Conservation (phyloP, 805 yeast species). For the Tetrapisispora phaffii region DNA sequence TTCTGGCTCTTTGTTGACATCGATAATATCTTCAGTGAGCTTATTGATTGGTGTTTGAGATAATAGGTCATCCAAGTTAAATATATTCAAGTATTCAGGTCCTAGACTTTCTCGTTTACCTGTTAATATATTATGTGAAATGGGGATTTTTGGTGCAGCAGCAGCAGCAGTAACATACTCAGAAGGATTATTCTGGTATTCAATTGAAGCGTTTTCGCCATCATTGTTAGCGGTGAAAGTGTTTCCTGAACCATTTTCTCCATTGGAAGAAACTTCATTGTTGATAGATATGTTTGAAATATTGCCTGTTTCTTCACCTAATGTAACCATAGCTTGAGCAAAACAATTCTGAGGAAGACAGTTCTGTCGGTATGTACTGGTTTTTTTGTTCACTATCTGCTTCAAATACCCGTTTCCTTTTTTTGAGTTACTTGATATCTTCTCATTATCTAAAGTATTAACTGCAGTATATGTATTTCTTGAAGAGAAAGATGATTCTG, state of each 20-base stretch:
- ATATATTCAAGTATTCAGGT: neutral
- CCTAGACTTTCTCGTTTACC: neutral
- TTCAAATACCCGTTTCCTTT: neutral
- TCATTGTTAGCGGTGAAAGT: neutral
- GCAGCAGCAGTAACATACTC: constrained; percentile 2
- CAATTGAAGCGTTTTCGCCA: neutral
- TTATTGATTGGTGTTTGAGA: neutral
- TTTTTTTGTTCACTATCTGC: neutral
- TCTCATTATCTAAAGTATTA: neutral
- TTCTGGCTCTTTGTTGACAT: neutral
- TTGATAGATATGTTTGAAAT: neutral
- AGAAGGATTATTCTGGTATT: neutral
- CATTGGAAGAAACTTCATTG: neutral
- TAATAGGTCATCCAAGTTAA: neutral
- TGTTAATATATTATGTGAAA: neutral
- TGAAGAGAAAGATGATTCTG: neutral
- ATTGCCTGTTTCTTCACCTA: neutral
- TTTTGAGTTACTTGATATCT: neutral
- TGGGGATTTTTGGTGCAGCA: constrained; percentile 1
- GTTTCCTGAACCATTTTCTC: neutral
- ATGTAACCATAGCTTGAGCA: neutral
- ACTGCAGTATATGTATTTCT: neutral
- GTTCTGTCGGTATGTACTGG: neutral
- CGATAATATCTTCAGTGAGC: neutral
- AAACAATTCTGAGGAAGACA: neutral